These are phyloP conservation scores for Jacaranda mimosifolia DNA, from an alignment of 257 asterid genomes.

Conservation along the genomic window DNA sequence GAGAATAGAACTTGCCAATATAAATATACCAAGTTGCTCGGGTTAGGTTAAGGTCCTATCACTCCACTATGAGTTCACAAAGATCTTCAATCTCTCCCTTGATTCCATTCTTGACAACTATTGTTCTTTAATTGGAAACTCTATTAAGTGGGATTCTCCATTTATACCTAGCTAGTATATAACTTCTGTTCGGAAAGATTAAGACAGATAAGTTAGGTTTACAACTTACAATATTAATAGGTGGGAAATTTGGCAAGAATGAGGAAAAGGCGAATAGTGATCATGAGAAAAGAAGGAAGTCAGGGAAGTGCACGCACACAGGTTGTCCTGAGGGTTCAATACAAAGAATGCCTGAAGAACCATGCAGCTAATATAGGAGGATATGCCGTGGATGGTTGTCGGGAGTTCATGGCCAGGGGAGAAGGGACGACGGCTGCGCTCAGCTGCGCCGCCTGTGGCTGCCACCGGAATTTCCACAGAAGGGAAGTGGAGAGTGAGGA, in stretches of 20 bases:
- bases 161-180: background rate
- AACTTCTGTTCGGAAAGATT: background rate
- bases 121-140: background rate
- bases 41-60: conserved; percentile 28
- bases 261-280: conserved; percentile 41
- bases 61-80: background rate
- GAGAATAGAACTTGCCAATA: conserved; percentile 4
- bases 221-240: background rate
- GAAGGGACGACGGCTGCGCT: conserved; percentile 41
- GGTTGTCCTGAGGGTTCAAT: conserved; percentile 34
- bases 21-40: conserved; percentile 17
- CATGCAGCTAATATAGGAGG: conserved; percentile 66
- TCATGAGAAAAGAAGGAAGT: conserved; percentile 36
- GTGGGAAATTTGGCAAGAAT: conserved; percentile 22
- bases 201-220: background rate
- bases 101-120: background rate
- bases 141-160: background rate
- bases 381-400: conserved; percentile 63
- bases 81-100: background rate
- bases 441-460: conserved; percentile 70
- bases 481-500: conserved; percentile 40
- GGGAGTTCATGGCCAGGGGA: conserved; percentile 58
- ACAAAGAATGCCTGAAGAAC: conserved; percentile 58
- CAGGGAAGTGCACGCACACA: conserved; percentile 19
- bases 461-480: conserved; percentile 62